Evolutionary conservation across 148 eudicot genomes (phyloP).

Genomic region (Chenopodium berlandieri): DNA sequence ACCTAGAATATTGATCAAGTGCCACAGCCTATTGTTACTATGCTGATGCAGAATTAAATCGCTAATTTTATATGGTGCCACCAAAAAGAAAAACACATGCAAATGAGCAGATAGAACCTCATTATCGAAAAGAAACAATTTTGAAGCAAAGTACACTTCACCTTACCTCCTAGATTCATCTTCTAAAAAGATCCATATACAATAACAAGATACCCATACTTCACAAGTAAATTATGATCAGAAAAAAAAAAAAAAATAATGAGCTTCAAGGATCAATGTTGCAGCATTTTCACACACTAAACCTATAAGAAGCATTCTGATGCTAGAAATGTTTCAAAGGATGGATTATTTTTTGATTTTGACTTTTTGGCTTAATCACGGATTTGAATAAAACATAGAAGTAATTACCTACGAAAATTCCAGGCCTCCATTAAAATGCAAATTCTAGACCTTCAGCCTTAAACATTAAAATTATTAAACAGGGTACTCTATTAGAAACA

Average conservation of each 20-base stretch:
- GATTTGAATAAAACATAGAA: too few relatives aligned
- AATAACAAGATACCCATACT: not conserved
- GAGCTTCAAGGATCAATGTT: not conserved
- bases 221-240: not conserved
- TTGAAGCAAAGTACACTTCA: not conserved
- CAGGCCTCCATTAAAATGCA: too few relatives aligned
- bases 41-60: not conserved
- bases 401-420: too few relatives aligned
- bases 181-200: not conserved
- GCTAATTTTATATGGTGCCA: not conserved
- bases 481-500: not conserved
- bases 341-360: too few relatives aligned
- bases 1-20: constrained; percentile 51
- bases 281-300: not conserved
- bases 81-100: constrained; percentile 1
- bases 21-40: constrained; percentile 1
- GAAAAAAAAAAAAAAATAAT: not conserved
- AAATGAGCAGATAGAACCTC: not conserved
- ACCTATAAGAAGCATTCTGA: not conserved
- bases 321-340: not conserved
- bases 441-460: not conserved
- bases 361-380: too few relatives aligned
- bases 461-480: not conserved
- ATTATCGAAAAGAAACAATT: not conserved
- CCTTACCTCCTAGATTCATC: not conserved